phyloP scores from a whole-genome alignment of 1,139 yeast genomes.

The Geotrichum cucujoidarum region DNA sequence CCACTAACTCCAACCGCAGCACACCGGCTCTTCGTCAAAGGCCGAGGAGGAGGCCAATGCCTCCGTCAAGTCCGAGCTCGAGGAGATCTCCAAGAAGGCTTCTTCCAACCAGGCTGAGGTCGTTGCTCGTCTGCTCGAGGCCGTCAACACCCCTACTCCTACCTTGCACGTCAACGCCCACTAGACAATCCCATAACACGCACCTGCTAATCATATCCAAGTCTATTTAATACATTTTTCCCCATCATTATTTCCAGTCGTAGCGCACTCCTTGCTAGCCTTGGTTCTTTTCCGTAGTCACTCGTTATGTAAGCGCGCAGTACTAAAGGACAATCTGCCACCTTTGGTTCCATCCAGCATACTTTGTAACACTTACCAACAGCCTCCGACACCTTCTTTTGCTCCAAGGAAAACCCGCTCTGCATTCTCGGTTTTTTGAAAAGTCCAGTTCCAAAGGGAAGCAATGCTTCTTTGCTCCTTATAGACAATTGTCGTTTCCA shows the following conservation, averaged over 20 bases:
- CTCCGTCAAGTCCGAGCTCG: slow-evolving; percentile 42
- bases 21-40: slow-evolving; percentile 60
- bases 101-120: slow-evolving; percentile 56
- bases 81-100: slow-evolving; percentile 58
- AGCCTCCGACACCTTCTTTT: not conserved
- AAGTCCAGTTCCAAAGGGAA: not conserved
- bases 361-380: not conserved
- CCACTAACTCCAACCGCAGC: no score
- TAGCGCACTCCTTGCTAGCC: not conserved
- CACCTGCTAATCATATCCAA: not conserved
- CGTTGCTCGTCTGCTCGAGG: slow-evolving; percentile 69
- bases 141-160: slow-evolving; percentile 75
- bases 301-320: not conserved
- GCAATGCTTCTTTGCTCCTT: slow-evolving; percentile 2
- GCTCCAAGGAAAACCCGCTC: not conserved
- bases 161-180: slow-evolving; percentile 75
- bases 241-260: not conserved
- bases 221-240: not conserved
- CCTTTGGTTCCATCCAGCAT: no score
- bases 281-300: not conserved
- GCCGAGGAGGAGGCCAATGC: slow-evolving; percentile 68
- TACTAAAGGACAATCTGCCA: not conserved
- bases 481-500: not conserved
- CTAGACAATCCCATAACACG: slow-evolving; percentile 10
- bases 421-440: not conserved